Conservation (phyloP, 2,329 filamentous ascomycete species). For the Alternaria rosae region DNA sequence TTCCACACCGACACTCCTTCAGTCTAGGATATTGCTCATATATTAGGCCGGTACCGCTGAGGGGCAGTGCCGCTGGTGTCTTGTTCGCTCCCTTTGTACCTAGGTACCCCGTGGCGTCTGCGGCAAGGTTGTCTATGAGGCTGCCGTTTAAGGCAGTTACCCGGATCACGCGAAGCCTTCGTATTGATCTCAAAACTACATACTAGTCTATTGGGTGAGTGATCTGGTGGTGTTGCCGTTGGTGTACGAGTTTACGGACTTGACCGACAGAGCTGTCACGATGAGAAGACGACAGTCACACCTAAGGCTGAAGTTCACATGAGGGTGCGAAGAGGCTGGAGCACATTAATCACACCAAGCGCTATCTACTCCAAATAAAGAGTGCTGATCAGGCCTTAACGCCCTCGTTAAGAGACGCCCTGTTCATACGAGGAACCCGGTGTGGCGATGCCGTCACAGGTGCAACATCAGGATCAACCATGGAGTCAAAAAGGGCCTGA, state of each 20-base stretch:
- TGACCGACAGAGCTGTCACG: neutral
- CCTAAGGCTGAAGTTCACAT: slow-evolving; percentile 4
- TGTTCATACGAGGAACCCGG: neutral
- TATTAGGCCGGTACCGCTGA: neutral
- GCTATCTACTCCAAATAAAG: neutral
- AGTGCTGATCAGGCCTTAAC: neutral
- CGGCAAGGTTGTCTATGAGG: slow-evolving; percentile 10
- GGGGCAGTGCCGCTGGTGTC: neutral
- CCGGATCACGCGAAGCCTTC: neutral
- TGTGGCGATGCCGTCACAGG: neutral
- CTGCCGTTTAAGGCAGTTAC: neutral
- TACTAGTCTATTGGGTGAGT: neutral
- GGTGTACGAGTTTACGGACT: neutral
- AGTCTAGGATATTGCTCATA: neutral
- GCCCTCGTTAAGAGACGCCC: neutral
- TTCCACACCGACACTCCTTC: slow-evolving; percentile 6
- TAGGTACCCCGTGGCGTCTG: neutral
- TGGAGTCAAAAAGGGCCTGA: neutral
- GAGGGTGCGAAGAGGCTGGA: neutral
- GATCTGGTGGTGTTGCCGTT: neutral
- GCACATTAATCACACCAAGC: neutral
- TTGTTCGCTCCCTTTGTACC: neutral
- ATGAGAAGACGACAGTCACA: slow-evolving; percentile 1
- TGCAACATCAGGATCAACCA: neutral
- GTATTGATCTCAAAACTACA: neutral